Percentiles rank a stretch among this genome's conserved stretches.
Conservation (phyloP, 2,329 filamentous ascomycete species). For the Aspergillus vadensis region DNA sequence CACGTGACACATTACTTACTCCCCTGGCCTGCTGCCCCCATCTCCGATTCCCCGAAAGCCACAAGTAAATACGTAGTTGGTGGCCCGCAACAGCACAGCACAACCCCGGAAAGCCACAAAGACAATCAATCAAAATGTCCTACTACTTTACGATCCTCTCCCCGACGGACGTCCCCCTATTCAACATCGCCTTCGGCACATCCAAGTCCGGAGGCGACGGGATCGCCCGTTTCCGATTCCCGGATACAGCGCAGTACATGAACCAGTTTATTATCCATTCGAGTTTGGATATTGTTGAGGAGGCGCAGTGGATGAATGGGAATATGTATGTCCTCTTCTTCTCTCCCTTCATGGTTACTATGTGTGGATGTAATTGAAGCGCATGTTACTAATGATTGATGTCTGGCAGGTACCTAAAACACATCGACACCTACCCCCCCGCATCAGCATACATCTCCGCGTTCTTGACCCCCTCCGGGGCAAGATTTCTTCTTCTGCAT, state of each 20-base stretch:
- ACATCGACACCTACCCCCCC: slow-evolving; percentile 87
- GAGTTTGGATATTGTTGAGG: slow-evolving; percentile 90
- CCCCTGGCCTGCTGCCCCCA: neutral
- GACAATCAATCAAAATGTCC: slow-evolving; percentile 66
- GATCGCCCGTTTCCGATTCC: slow-evolving; percentile 84
- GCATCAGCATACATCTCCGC: slow-evolving; percentile 87
- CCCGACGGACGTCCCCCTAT: slow-evolving; percentile 91
- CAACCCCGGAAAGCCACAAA: neutral
- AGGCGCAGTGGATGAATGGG: slow-evolving; percentile 87
- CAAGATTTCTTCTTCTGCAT: slow-evolving; percentile 92
- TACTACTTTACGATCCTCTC: slow-evolving; percentile 99
- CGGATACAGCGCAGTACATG: slow-evolving; percentile 84
- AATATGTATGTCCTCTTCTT: slow-evolving; percentile 63
- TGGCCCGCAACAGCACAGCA: neutral
- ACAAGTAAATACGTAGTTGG: too few species aligned
- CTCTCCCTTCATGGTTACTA: too few species aligned
- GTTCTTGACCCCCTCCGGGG: slow-evolving; percentile 89
- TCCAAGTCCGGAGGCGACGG: slow-evolving; percentile 96
- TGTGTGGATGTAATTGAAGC: slow-evolving; percentile 4
- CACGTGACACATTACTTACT: slow-evolving; percentile 8
- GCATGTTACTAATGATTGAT: neutral
- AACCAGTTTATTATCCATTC: slow-evolving; percentile 98
- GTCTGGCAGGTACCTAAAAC: slow-evolving; percentile 79
- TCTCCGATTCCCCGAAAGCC: too few species aligned
- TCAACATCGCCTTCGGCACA: slow-evolving; percentile 95